Conservation (phyloP, 140 eudicot genomes). For the Anethum foeniculum region DNA sequence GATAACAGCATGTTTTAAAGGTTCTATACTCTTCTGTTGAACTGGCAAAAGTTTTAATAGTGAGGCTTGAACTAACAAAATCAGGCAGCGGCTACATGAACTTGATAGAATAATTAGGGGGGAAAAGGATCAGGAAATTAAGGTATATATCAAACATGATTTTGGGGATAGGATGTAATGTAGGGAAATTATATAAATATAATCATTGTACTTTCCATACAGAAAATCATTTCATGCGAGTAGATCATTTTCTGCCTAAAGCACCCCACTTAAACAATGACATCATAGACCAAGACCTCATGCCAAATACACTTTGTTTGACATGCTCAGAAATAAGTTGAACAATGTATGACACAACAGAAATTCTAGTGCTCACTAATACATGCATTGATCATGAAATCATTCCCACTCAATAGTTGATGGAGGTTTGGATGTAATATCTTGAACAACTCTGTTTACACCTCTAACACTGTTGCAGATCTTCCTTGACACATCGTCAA, state of each 20-base stretch:
- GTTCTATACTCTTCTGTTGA: not conserved
- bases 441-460: slow-evolving; percentile 76
- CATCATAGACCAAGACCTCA: not conserved
- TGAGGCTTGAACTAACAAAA: not conserved
- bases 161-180: not conserved
- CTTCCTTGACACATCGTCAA: slow-evolving; percentile 56
- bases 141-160: not conserved
- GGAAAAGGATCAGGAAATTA: not conserved
- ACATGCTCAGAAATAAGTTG: not conserved
- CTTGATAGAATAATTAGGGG: not conserved
- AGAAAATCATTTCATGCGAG: not conserved
- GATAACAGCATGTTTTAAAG: not conserved
- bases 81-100: not conserved
- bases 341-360: not conserved
- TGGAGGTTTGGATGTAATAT: slow-evolving; percentile 93
- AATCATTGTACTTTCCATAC: not conserved
- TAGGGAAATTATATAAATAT: not conserved
- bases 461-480: slow-evolving; percentile 85
- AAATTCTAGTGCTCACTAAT: not conserved
- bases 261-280: not conserved
- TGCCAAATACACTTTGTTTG: not conserved
- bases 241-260: not conserved
- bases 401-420: slow-evolving; percentile 92
- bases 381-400: slow-evolving; percentile 10
- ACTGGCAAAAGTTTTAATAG: not conserved